Conservation (phyloP, 768 basidiomycete genomes). For the Auricularia heimuer region DNA sequence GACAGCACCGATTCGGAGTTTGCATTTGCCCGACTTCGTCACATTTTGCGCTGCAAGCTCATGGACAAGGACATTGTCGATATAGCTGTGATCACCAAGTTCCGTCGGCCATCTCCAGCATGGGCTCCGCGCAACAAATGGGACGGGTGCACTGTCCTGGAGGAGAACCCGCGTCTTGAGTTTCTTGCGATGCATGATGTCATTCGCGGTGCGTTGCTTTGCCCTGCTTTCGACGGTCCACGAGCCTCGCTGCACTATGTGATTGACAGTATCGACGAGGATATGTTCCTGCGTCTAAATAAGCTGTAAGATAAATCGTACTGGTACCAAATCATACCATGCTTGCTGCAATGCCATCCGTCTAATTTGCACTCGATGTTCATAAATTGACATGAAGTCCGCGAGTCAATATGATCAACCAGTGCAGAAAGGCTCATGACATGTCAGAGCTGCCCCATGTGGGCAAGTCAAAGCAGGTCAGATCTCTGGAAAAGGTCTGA, state of each 20-base stretch:
- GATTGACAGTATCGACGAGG: slow-evolving; percentile 1
- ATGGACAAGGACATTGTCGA: slow-evolving; percentile 5
- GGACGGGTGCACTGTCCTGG: slow-evolving; percentile 12
- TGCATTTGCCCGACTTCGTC: background rate
- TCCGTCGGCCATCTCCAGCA: background rate
- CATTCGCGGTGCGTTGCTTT: background rate
- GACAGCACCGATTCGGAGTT: slow-evolving; percentile 5
- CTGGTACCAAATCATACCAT: too few species aligned
- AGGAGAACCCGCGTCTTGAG: slow-evolving; percentile 9
- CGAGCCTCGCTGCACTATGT: background rate
- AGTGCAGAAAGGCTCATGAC: too few species aligned
- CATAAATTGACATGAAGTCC: too few species aligned
- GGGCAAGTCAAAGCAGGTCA: too few species aligned
- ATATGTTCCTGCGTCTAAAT: slow-evolving; percentile 1
- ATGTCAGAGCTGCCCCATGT: too few species aligned
- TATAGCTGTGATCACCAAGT: slow-evolving; percentile 12
- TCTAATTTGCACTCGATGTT: too few species aligned
- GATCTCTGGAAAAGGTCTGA: too few species aligned
- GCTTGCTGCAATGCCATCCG: too few species aligned
- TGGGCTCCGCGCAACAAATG: slow-evolving; percentile 14
- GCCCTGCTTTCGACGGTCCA: background rate
- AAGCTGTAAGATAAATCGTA: background rate
- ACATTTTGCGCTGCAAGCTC: background rate
- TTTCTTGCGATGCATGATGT: slow-evolving; percentile 4
- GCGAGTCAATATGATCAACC: too few species aligned